Base-by-base conservation (phyloP, 202 grass and related monocot genomes). In the Bolboschoenoplectus hybrid region DNA sequence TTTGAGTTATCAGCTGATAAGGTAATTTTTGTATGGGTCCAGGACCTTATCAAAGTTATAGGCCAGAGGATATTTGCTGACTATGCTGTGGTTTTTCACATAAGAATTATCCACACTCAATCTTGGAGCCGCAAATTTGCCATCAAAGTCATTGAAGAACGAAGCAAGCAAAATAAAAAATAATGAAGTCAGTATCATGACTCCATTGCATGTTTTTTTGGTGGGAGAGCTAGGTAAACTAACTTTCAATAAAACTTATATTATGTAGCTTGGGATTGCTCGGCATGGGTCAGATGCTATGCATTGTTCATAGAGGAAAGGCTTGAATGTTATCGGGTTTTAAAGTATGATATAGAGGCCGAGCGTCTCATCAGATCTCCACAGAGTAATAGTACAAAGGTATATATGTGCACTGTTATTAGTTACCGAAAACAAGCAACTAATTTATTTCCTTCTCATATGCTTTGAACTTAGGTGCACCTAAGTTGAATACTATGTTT, bases 221-320 rank as follows among this genome's bases (percentile, higher is more conserved):
- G 12, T 70, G 13, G 39, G 14, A 17, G 39, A 44, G 67, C 6
- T n/a, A 57, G 50, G 11, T 58, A 41, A 41, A 41, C 35, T 79
- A 41, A 79, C 36, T 49, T 79, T 58, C 16, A 19, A 58, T 79
- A 11, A 60, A 32, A 20, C 10, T 74, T 72, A 80, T 46, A 79
- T 83, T 85, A 63, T 84, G 51, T 83, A 98, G 96, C 96, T 84
- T 98, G 96, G 96, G 96, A 98, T 89, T 95, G 90, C 85, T 98
- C 96, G 6, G 82, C 90, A 81, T 98, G 96, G 96, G 87, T 98
- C 34, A 90, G 93, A 88, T 90, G 90, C 7, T 98, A 98, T 71
- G 93, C 93, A 1, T 70, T 89, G 36, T 98, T 91, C 85, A 85
- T 98, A 32, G 90, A 98, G 19, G 93, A 98, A 87, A 83, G 90